A percentile compares a stretch with the other conserved stretches of the same genome.
These are phyloP conservation scores for Termitomyces sp. DNA, from an alignment of 768 basidiomycete species.

Conservation along the genomic window DNA sequence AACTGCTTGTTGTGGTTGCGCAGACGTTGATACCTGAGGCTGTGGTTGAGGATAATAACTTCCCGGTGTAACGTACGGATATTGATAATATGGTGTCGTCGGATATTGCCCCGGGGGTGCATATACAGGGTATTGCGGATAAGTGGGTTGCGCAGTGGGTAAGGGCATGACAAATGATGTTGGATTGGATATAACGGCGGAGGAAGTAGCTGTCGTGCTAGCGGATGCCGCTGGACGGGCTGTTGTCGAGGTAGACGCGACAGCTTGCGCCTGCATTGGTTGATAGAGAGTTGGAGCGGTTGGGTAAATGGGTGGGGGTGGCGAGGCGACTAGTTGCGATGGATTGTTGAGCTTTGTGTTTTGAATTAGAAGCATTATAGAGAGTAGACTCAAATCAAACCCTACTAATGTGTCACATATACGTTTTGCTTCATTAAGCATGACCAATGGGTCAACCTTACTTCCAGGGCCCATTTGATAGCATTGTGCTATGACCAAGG, in stretches of 20 bases:
- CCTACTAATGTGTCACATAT: conserved; percentile 73
- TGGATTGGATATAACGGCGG: conserved; percentile 62
- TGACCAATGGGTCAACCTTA: conserved; percentile 67
- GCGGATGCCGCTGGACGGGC: conserved; percentile 24
- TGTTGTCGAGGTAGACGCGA: conserved; percentile 22
- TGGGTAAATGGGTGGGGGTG: conserved; percentile 57
- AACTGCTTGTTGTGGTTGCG: conserved; percentile 1
- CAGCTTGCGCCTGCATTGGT: conserved; percentile 20
- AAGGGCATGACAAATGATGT: conserved; percentile 71
- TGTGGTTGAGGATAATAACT: conserved; percentile 20
- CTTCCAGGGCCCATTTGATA: conserved; percentile 67
- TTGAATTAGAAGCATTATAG: background rate
- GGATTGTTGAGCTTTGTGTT: conserved; percentile 64
- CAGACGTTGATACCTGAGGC: conserved; percentile 13
- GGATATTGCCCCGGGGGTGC: conserved; percentile 42
- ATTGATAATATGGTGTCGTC: conserved; percentile 59
- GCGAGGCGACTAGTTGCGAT: conserved; percentile 57
- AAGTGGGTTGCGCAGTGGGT: conserved; percentile 38
- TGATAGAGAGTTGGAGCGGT: conserved; percentile 39
- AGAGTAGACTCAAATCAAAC: conserved; percentile 1
- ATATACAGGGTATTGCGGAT: conserved; percentile 42
- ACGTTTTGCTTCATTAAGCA: conserved; percentile 73
- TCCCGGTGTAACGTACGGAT: conserved; percentile 24
- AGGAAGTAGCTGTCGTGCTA: conserved; percentile 25
- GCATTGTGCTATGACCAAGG: conserved; percentile 73